Evolutionary conservation across 148 eudicot genomes (phyloP), one percentile per base, ranked within the genome.

Genomic region (Pouteria glomerata): DNA sequence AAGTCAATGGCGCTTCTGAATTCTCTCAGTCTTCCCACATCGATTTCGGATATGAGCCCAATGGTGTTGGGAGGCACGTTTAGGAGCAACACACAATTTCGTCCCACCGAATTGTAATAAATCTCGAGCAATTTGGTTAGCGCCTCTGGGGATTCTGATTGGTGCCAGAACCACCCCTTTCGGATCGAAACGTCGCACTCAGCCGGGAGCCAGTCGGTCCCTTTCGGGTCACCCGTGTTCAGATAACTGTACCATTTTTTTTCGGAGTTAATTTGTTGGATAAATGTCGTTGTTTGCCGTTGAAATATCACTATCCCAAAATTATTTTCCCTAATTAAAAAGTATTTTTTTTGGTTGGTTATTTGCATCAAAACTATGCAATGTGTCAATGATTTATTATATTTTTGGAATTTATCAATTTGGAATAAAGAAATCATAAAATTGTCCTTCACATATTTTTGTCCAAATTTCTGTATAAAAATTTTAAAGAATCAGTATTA

Each of bases 111-210:
- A 19, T 89, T 91, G 83, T 89, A 93, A 76, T 91, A 93, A 45
- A 87, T 85, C 65, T 91, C 79, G 1, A 93, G 85, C 2, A 93
- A 79, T 53, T 85, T 30, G 33, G 82, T 89, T 13, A 91, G 84
- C 61, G 70, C 74, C 73, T 93, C 91, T 8, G 97, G 89, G 24
- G 80, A 45, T 66, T 91, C 79, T 0, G 92, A 84, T 81, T 83
- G 86, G 64, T 93, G 97, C 98, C 98, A 93, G 78, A 93, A 93
- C 98, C 98, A 93, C 0, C 97, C 95, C 2, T 78, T 66, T 51
- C 95, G 77, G 67, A 93, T 87, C 0, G 98, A 93, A 7, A 93
- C 97, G 60, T 93, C 98, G 35, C 98, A 94, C 75, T 94, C 98
- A 8, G 98, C 79, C 4, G 98, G 91, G 14, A 94, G 52, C 98